Percentiles rank a stretch among this genome's conserved stretches.
These are phyloP conservation scores for Prunus armeniaca DNA, from an alignment of 306 rosid species.

Conservation along the genomic window DNA sequence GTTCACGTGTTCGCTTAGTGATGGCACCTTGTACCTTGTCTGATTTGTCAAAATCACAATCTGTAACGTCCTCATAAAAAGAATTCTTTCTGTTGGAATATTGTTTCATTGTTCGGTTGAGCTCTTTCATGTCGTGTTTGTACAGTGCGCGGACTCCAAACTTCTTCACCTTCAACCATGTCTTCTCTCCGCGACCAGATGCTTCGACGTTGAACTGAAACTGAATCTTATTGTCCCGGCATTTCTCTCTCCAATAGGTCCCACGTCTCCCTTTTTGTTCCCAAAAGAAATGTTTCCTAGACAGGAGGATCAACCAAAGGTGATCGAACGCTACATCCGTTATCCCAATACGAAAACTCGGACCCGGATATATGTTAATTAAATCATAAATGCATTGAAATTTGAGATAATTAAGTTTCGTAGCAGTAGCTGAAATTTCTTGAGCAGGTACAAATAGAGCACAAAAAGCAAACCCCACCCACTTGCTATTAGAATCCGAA, in stretches of 20 bases:
- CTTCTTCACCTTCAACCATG: background rate
- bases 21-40: background rate
- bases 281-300: rapidly evolving
- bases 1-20: background rate
- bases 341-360: rapidly evolving
- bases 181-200: background rate
- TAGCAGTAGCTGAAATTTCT: background rate
- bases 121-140: background rate
- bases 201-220: background rate
- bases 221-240: background rate
- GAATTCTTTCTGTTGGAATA: background rate
- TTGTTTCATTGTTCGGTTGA: background rate
- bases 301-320: background rate
- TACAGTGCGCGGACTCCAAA: background rate
- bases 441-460: background rate
- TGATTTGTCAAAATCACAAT: background rate
- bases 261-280: no score
- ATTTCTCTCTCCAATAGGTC: background rate
- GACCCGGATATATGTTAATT: no score
- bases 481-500: background rate
- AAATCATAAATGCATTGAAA: no score
- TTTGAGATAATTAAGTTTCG: no score
- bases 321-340: background rate
- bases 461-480: background rate
- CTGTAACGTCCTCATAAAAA: background rate